Base-by-base conservation (phyloP, 2,329 filamentous ascomycete species). In the Neocatenulostroma microsporum region DNA sequence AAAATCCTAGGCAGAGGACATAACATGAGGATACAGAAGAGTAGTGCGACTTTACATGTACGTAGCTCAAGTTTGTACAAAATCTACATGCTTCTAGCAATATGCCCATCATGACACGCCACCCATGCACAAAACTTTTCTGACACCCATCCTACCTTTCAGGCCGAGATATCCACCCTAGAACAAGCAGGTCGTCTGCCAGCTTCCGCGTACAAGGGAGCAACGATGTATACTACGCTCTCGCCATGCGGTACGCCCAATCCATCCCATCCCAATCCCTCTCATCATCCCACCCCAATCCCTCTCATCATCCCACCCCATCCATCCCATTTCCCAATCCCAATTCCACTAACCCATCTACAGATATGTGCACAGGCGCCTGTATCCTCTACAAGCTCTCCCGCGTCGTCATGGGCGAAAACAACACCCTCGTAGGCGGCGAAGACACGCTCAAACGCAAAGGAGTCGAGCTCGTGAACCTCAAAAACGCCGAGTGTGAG, bases 221-320 rank as follows among this genome's bases (percentile, higher is more conserved):
- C 79, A 23, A 87, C 82, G n/a, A 86, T 88, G 80, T 88, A 84
- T 62, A 88, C 83, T 3, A 86, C 82, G 1, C 66, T 88, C 5
- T 84, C 80, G 3, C 83, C 82, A 1, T 88, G 83, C 58, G 80
- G n/a, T n/a, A n/a, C n/a, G n/a, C n/a, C n/a, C n/a, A n/a, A n/a
- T n/a, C n/a, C n/a, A n/a, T n/a, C n/a, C n/a, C n/a, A n/a, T n/a
- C n/a, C n/a, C n/a, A n/a, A n/a, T n/a, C n/a, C n/a, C n/a, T n/a
- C n/a, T n/a, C n/a, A n/a, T n/a, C n/a, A n/a, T n/a, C n/a, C n/a
- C n/a, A n/a, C n/a, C n/a, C n/a, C n/a, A n/a, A n/a, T n/a, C n/a
- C n/a, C n/a, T n/a, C n/a, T n/a, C n/a, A n/a, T n/a, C n/a, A n/a
- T n/a, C n/a, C n/a, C n/a, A n/a, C n/a, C n/a, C n/a, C n/a, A n/a